These are phyloP conservation scores for Chrysosphaeria jannelii DNA, from an alignment of 2,329 filamentous ascomycete species.

Conservation along the genomic window DNA sequence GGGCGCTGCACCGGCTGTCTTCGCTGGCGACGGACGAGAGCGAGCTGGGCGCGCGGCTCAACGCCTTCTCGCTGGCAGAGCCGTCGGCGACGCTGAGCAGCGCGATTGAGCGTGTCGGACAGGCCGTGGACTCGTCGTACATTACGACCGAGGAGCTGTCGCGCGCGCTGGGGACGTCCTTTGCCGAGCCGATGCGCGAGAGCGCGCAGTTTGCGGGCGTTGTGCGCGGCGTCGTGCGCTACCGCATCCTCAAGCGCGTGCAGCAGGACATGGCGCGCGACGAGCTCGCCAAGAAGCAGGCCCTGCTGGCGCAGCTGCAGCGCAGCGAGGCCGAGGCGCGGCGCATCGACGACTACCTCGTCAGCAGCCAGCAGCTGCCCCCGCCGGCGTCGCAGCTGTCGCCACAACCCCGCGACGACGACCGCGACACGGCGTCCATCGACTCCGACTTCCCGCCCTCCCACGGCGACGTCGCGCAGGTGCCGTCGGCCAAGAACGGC, in stretches of 20 bases:
- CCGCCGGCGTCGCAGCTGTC: constrained; percentile 25
- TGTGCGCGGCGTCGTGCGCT: constrained; percentile 63
- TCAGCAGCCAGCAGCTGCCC: constrained; percentile 31
- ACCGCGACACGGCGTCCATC: constrained; percentile 54
- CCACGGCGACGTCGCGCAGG: constrained; percentile 39
- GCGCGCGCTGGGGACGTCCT: constrained; percentile 62
- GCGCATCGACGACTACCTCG: constrained; percentile 79
- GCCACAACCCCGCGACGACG: constrained; percentile 8
- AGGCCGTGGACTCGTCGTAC: constrained; percentile 86
- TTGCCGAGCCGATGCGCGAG: constrained; percentile 93
- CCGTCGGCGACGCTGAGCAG: constrained; percentile 65
- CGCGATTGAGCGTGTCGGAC: constrained; percentile 79
- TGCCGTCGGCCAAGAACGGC: constrained; percentile 38
- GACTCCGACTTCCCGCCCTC: constrained; percentile 90
- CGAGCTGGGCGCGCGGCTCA: constrained; percentile 84
- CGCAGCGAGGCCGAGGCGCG: constrained; percentile 76
- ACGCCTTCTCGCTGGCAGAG: constrained; percentile 86
- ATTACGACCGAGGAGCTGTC: constrained; percentile 85
- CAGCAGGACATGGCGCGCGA: constrained; percentile 95
- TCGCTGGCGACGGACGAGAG: constrained; percentile 64
- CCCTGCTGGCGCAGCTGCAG: constrained; percentile 65
- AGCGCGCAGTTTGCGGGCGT: constrained; percentile 92
- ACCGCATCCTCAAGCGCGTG: constrained; percentile 73
- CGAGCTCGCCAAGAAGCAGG: constrained; percentile 64
- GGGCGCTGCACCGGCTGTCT: constrained; percentile 61